Conservation (phyloP, 2,329 filamentous ascomycete species). For the Fusarium foetens region DNA sequence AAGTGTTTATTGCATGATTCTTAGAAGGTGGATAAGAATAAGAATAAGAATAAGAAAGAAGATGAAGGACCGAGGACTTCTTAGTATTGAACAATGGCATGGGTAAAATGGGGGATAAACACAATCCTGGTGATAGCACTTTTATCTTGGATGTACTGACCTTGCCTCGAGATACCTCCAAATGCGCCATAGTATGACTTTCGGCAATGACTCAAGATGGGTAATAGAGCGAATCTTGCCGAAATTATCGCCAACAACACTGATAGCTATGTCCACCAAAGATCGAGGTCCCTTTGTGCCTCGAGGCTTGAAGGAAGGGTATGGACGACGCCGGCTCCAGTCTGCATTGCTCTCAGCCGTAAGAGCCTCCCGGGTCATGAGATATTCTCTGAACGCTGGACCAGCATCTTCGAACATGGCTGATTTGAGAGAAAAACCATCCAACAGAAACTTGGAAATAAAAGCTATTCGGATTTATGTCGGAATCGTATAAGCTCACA, state of each 20-base stretch:
- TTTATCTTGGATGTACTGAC: constrained; percentile 41
- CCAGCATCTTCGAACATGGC: constrained; percentile 51
- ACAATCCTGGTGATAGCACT: too few relatives aligned
- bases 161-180: constrained; percentile 55
- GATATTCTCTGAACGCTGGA: constrained; percentile 53
- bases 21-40: too few relatives aligned
- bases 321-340: constrained; percentile 51
- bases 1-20: too few relatives aligned
- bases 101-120: too few relatives aligned
- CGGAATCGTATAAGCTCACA: not conserved
- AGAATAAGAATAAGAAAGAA: too few relatives aligned
- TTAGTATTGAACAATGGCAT: too few relatives aligned
- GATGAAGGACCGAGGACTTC: too few relatives aligned
- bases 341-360: constrained; percentile 42
- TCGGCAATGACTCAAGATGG: constrained; percentile 50
- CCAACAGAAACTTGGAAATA: not conserved
- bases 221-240: constrained; percentile 47
- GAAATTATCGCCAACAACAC: constrained; percentile 52
- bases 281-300: constrained; percentile 50
- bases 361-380: constrained; percentile 45
- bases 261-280: constrained; percentile 53
- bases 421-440: not conserved
- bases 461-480: not conserved
- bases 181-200: constrained; percentile 49
- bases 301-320: constrained; percentile 42